A percentile compares a stretch with the other conserved stretches of the same genome.
phyloP scores from a whole-genome alignment of 768 basidiomycete genomes.

The Coprinellus micaceus region DNA sequence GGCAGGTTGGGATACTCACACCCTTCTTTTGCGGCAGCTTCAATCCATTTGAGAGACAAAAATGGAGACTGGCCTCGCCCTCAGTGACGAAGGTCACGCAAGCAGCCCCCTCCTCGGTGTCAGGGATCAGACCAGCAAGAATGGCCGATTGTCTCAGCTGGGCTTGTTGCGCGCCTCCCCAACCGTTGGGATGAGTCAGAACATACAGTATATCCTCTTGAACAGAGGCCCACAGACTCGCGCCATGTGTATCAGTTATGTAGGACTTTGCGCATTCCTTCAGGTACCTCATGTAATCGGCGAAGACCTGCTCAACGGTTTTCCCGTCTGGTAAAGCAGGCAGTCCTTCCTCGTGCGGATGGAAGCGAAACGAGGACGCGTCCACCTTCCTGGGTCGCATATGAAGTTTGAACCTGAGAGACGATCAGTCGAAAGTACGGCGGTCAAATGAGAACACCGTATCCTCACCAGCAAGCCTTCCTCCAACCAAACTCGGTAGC shows the following conservation, averaged over 20 bases:
- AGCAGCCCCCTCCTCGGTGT: constrained; percentile 30
- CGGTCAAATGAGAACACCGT: too few species aligned
- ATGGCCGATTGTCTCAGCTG: constrained; percentile 50
- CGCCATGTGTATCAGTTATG: constrained; percentile 47
- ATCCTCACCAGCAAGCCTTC: constrained; percentile 11
- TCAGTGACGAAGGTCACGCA: constrained; percentile 53
- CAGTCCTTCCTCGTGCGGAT: too few species aligned
- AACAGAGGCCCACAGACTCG: constrained; percentile 40
- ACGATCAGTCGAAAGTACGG: neutral
- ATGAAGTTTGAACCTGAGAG: constrained; percentile 8
- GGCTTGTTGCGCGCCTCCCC: constrained; percentile 54
- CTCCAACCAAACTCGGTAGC: constrained; percentile 11
- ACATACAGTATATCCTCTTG: constrained; percentile 42
- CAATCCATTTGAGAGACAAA: constrained; percentile 46
- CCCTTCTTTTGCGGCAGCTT: neutral
- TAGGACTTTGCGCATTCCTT: constrained; percentile 40
- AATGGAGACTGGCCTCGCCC: constrained; percentile 57
- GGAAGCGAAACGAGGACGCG: too few species aligned
- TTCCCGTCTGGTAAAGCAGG: constrained; percentile 41
- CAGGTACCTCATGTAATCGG: constrained; percentile 49
- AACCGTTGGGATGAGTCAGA: constrained; percentile 58
- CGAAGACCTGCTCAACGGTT: constrained; percentile 36
- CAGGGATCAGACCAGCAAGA: constrained; percentile 43
- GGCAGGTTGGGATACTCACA: neutral
- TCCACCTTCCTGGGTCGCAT: too few species aligned